Evolutionary conservation across 768 basidiomycete genomes (phyloP), one percentile per base, ranked within the genome.

Genomic region (Naganishia vaughanmartiniae): DNA sequence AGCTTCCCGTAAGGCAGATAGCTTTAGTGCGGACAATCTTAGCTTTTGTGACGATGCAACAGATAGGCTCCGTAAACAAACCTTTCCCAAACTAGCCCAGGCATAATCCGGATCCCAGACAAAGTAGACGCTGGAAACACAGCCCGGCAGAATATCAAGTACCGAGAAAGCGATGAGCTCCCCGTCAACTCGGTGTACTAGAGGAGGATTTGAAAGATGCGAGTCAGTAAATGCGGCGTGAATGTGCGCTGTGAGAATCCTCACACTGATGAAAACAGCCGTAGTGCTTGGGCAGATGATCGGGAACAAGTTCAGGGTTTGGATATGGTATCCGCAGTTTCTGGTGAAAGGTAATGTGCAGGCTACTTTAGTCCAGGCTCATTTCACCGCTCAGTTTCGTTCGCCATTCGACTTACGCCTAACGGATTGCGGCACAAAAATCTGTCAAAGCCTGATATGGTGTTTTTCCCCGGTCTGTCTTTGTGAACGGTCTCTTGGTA

Each of bases 181-280:
- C 4, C 88, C 90, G 75, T 97, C 90, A 30, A 97, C 79, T 71
- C 87, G 85, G 77, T 95, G 96, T 54, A 79, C 80, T 81, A 66
- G 7, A 33, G 17, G 33, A 31, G 17, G 30, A 46, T 7, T 66
- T 14, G 21, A 26, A 51, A 51, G 39, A 42, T 42, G 7, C 2
- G 24, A 4, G 33, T 54, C 33, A 54, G 66, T 28, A 39, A 24
- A 15, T 34, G 5, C 33, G 31, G 15, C 21, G 24, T 39, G 63
- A 7, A 17, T 39, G 30, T 4, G n/a, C 34, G 33, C 12, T 14
- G 69, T 31, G 26, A 28, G 9, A 17, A 30, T 53, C n/a, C 80
- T 71, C 39, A 78, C 92, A 82, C 74, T 93, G 92, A 76, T 98
- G 95, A 80, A 92, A 91, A 28, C 91, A 89, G n/a, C 95, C 95